Conservation (phyloP, 2,329 filamentous ascomycete genomes). For the Blumeria hordei region DNA sequence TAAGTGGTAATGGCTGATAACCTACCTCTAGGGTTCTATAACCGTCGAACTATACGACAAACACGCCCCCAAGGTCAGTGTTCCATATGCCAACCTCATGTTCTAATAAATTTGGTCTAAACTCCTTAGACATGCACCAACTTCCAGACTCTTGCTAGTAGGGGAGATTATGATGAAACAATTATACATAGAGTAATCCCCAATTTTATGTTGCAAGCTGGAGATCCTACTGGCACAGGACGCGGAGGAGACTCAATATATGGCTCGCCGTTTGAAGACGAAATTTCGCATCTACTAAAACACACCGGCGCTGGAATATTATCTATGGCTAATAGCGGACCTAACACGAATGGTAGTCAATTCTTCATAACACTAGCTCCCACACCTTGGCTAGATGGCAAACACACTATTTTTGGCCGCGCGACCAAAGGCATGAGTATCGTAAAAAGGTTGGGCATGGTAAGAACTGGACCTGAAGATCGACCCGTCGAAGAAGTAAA, state of each 20-base stretch:
- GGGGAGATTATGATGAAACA: constrained; percentile 71
- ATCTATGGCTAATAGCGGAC: constrained; percentile 88
- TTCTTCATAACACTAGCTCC: constrained; percentile 92
- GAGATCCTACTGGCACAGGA: constrained; percentile 83
- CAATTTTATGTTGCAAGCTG: constrained; percentile 89
- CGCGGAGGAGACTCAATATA: constrained; percentile 76
- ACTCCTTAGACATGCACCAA: constrained; percentile 48
- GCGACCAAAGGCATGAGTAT: constrained; percentile 63
- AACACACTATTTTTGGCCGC: constrained; percentile 88
- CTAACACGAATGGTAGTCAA: constrained; percentile 81
- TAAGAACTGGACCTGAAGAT: constrained; percentile 64
- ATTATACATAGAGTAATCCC: constrained; percentile 89
- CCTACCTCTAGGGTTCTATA: constrained; percentile 42
- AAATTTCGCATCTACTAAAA: constrained; percentile 55
- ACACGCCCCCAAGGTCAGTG: constrained; percentile 49
- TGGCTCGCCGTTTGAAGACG: constrained; percentile 83
- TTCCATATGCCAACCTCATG: neutral
- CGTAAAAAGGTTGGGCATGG: constrained; percentile 70
- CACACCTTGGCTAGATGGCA: constrained; percentile 88
- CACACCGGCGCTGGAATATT: constrained; percentile 87
- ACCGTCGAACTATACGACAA: constrained; percentile 70
- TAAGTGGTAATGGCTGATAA: neutral
- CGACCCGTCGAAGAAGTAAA: constrained; percentile 59
- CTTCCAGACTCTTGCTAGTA: constrained; percentile 53
- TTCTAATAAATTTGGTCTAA: neutral